These are phyloP conservation scores for Neurospora sublineolata DNA, from an alignment of 495 filamentous ascomycete genomes.

Conservation along the genomic window DNA sequence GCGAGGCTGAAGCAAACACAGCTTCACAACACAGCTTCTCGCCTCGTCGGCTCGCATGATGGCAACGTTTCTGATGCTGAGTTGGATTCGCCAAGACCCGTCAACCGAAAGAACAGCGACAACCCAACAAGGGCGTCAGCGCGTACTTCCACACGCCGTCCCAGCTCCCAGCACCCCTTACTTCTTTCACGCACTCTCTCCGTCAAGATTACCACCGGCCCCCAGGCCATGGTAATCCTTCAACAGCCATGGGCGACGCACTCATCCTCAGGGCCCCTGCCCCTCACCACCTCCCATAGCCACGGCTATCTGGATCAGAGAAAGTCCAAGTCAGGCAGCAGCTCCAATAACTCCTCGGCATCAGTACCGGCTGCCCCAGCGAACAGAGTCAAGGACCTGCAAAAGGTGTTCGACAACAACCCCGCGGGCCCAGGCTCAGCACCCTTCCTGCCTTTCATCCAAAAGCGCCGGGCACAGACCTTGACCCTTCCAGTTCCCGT, in stretches of 20 bases:
- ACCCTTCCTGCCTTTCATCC: constrained; percentile 6
- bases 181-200: constrained; percentile 8
- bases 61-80: background rate
- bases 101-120: background rate
- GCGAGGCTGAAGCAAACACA: background rate
- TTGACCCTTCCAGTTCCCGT: background rate
- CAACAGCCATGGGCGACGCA: background rate
- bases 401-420: background rate
- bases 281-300: background rate
- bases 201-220: constrained; percentile 7
- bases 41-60: background rate
- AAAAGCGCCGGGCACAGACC: constrained; percentile 3
- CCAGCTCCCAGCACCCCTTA: constrained; percentile 1
- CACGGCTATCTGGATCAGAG: background rate
- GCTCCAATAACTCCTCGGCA: background rate
- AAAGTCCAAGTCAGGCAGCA: background rate
- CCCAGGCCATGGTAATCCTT: background rate
- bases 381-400: background rate
- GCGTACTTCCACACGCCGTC: background rate
- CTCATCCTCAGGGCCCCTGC: background rate
- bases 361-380: background rate
- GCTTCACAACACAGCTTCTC: background rate
- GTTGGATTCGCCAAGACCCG: background rate
- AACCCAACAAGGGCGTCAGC: background rate
- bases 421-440: background rate